Conservation (phyloP, 2,329 filamentous ascomycete genomes). For the Onygenales sp. region DNA sequence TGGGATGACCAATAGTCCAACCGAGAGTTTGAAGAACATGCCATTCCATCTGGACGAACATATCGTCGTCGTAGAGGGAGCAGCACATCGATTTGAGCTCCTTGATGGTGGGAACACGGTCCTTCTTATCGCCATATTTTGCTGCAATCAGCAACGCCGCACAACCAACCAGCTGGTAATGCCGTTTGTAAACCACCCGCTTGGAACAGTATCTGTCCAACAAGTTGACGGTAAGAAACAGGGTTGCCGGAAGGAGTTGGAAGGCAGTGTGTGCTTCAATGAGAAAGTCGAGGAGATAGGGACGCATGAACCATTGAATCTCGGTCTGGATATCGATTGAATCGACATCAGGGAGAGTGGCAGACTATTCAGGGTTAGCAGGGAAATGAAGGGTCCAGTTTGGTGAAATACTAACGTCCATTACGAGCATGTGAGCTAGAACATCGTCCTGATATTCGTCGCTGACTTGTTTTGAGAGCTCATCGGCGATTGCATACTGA, state of each 20-base stretch:
- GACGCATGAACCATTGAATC: slow-evolving; percentile 99
- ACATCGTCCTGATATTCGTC: slow-evolving; percentile 94
- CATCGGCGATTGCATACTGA: slow-evolving; percentile 80
- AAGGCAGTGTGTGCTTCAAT: slow-evolving; percentile 96
- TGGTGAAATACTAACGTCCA: slow-evolving; percentile 55
- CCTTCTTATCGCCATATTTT: slow-evolving; percentile 98
- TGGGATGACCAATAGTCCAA: slow-evolving; percentile 93
- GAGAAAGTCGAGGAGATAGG: slow-evolving; percentile 95
- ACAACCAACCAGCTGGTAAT: slow-evolving; percentile 96
- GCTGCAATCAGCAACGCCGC: slow-evolving; percentile 91
- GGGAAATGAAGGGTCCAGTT: not conserved
- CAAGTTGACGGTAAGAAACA: slow-evolving; percentile 93
- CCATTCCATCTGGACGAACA: slow-evolving; percentile 99
- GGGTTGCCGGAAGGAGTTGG: slow-evolving; percentile 82
- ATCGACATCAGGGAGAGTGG: slow-evolving; percentile 90
- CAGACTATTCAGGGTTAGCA: slow-evolving; percentile 41
- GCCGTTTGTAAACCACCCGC: slow-evolving; percentile 95
- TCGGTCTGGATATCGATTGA: slow-evolving; percentile 98
- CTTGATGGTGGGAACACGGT: slow-evolving; percentile 92
- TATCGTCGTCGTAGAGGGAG: slow-evolving; percentile 93
- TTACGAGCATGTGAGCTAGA: slow-evolving; percentile 84
- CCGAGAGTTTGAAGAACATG: slow-evolving; percentile 95
- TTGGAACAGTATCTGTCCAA: slow-evolving; percentile 97
- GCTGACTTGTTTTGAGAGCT: slow-evolving; percentile 73
- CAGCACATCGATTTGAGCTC: slow-evolving; percentile 99